phyloP scores from a whole-genome alignment of 129 eudicot species.

The Escallonia herrerae region DNA sequence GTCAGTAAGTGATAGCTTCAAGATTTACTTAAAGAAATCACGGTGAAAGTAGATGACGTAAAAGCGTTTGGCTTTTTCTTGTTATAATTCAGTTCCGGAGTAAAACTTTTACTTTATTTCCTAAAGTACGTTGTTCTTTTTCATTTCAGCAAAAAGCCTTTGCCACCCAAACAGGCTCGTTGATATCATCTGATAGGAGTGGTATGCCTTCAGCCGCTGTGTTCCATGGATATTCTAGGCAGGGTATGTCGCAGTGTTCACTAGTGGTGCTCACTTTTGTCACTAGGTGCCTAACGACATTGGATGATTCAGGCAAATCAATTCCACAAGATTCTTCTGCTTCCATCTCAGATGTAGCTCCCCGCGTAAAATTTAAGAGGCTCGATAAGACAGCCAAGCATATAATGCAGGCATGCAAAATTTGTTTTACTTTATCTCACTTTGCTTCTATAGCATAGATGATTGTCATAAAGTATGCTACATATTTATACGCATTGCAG shows the following conservation, averaged over 20 bases:
- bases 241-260: slow-evolving; percentile 17
- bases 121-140: background rate
- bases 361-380: slow-evolving; percentile 79
- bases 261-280: slow-evolving; percentile 12
- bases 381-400: slow-evolving; percentile 91
- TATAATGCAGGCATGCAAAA: slow-evolving; percentile 72
- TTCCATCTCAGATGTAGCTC: slow-evolving; percentile 36
- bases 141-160: slow-evolving; percentile 24
- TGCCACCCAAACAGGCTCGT: slow-evolving; percentile 16
- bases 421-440: background rate
- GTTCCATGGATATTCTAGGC: slow-evolving; percentile 17
- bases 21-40: no score
- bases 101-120: background rate
- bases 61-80: background rate
- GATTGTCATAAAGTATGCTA: slow-evolving; percentile 1
- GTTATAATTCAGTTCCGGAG: background rate
- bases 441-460: background rate
- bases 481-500: slow-evolving; percentile 28
- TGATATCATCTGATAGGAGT: slow-evolving; percentile 18
- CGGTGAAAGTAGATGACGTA: background rate
- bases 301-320: slow-evolving; percentile 27
- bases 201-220: slow-evolving; percentile 21
- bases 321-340: slow-evolving; percentile 35
- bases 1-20: no score
- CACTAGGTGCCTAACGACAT: slow-evolving; percentile 47